A percentile compares a stretch with the other conserved stretches of the same genome.
These are phyloP conservation scores for Stephania japonica DNA, from an alignment of 164 flowering plant genomes.

Conservation along the genomic window DNA sequence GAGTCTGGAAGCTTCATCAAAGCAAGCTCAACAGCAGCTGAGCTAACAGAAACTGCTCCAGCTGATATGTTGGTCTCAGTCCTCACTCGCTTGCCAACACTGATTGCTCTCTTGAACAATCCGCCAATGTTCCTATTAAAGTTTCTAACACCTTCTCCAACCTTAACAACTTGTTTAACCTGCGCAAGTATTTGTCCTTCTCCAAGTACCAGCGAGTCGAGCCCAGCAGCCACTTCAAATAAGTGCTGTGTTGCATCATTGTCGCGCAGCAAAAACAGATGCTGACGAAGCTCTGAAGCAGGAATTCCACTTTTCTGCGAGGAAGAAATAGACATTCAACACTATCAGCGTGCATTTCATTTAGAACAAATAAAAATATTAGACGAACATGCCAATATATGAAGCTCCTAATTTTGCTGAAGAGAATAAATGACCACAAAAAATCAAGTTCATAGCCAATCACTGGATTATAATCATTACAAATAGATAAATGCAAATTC, in stretches of 20 bases:
- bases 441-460: background rate
- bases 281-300: constrained; percentile 68
- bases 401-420: background rate
- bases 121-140: constrained; percentile 90
- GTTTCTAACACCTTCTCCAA: constrained; percentile 81
- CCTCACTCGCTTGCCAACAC: constrained; percentile 88
- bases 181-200: constrained; percentile 98
- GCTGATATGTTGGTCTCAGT: constrained; percentile 86
- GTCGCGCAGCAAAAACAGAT: constrained; percentile 77
- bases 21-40: constrained; percentile 96
- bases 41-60: constrained; percentile 97
- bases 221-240: constrained; percentile 95
- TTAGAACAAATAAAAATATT: background rate
- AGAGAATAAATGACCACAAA: background rate
- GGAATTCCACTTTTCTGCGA: constrained; percentile 95
- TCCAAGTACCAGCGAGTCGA: constrained; percentile 91
- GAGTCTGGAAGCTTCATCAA: constrained; percentile 81
- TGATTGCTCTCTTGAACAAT: constrained; percentile 87
- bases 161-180: constrained; percentile 90
- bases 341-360: background rate
- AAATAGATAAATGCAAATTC: background rate
- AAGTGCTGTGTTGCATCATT: constrained; percentile 86
- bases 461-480: background rate
- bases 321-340: constrained; percentile 1
- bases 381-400: background rate